A percentile compares a stretch with the other conserved stretches of the same genome.
These are phyloP conservation scores for Hypoxylon lienhwacheense DNA, from an alignment of 495 filamentous ascomycete genomes.

Conservation along the genomic window DNA sequence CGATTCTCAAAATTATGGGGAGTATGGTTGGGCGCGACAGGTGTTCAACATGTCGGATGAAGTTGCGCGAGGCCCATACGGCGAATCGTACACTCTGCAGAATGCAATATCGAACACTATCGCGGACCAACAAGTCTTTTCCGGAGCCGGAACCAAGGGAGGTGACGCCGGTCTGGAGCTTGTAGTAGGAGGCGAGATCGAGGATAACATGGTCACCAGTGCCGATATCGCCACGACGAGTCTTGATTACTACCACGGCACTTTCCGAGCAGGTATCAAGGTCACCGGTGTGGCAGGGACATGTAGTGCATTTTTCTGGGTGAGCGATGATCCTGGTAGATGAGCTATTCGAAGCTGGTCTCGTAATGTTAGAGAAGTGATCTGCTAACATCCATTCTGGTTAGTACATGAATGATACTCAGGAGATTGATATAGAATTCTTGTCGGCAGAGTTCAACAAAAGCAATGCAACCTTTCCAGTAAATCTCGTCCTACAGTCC, in stretches of 20 bases:
- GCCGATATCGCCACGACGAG: conserved; percentile 62
- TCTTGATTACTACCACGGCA: conserved; percentile 64
- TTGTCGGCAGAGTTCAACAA: conserved; percentile 61
- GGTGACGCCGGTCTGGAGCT: conserved; percentile 62
- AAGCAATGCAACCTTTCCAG: conserved; percentile 50
- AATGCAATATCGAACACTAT: conserved; percentile 62
- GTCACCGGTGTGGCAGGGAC: conserved; percentile 61
- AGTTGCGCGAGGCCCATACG: conserved; percentile 62
- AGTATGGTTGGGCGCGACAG: conserved; percentile 59
- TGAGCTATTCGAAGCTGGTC: background rate
- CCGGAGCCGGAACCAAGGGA: conserved; percentile 46
- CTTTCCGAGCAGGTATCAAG: conserved; percentile 67
- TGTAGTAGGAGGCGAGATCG: conserved; percentile 53
- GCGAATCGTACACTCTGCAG: conserved; percentile 57
- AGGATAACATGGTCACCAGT: conserved; percentile 56
- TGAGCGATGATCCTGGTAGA: conserved; percentile 35
- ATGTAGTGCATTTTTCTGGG: conserved; percentile 79
- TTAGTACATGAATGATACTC: conserved; percentile 73
- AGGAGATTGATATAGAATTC: conserved; percentile 80
- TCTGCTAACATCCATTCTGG: conserved; percentile 1
- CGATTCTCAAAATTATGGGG: conserved; percentile 10
- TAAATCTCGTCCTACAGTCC: conserved; percentile 75
- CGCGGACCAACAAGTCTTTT: conserved; percentile 39
- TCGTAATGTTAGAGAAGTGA: background rate
- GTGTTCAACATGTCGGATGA: conserved; percentile 60